These are phyloP conservation scores for Candida palmyrensis DNA, from an alignment of 805 yeast species.

Conservation along the genomic window DNA sequence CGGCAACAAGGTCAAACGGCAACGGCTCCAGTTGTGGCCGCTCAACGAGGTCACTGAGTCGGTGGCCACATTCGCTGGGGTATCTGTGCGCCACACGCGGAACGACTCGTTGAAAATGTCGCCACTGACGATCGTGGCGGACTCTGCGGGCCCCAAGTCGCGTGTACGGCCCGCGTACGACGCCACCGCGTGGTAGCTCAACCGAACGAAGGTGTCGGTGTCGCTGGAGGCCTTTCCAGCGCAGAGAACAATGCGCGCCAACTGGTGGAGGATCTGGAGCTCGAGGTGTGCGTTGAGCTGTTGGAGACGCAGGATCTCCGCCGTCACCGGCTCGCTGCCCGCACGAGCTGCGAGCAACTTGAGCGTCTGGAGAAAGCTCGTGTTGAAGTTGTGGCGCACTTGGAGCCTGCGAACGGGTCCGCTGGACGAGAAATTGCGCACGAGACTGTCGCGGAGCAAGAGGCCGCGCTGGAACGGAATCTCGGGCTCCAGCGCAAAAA, in stretches of 20 bases:
- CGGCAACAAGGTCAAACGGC: constrained; percentile 33
- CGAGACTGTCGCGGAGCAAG: too few relatives aligned
- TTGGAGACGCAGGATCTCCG: constrained; percentile 6
- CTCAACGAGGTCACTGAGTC: constrained; percentile 7
- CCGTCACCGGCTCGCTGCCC: not conserved
- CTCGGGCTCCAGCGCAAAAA: too few relatives aligned
- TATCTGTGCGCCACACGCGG: not conserved
- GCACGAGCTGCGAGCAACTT: constrained; percentile 6
- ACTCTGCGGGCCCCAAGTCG: not conserved
- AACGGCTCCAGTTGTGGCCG: constrained; percentile 33
- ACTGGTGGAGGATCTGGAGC: not conserved
- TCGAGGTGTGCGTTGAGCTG: not conserved
- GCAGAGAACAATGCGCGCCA: not conserved
- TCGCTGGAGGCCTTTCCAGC: not conserved
- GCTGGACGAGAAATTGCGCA: constrained; percentile 17
- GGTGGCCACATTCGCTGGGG: not conserved
- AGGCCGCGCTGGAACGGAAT: too few relatives aligned
- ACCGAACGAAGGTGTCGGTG: not conserved
- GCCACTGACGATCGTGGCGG: not conserved
- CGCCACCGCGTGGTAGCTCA: not conserved
- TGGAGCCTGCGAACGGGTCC: constrained; percentile 16
- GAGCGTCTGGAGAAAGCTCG: constrained; percentile 13
- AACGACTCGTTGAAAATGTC: not conserved
- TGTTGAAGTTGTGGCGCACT: constrained; percentile 16
- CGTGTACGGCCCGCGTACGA: not conserved